A percentile compares a stretch with the other conserved stretches of the same genome.
Evolutionary conservation across 192 early-diverging fungal genomes (phyloP).

Genomic region (Coemansia pectinata): DNA sequence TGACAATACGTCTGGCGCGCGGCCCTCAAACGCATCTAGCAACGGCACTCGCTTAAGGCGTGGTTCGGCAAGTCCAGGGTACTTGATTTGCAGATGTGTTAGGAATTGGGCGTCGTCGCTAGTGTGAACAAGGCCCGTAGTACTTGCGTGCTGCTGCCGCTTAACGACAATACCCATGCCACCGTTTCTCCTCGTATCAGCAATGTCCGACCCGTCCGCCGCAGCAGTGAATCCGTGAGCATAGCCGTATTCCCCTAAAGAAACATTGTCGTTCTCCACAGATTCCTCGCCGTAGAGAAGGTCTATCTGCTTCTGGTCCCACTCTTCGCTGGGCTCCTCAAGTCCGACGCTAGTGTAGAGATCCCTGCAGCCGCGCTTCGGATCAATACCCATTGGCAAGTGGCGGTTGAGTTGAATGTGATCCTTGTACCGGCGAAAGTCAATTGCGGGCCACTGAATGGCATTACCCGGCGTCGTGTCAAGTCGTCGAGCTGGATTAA

Average conservation of each 20-base stretch:
- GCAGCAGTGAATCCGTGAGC: not conserved
- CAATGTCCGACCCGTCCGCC: slow-evolving; percentile 8
- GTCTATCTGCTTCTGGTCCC: slow-evolving; percentile 23
- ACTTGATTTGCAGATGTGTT: slow-evolving; percentile 23
- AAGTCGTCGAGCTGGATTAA: not conserved
- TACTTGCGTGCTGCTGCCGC: not conserved
- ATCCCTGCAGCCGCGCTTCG: not conserved
- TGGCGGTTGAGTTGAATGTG: slow-evolving; percentile 1
- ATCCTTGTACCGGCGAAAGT: slow-evolving; percentile 14
- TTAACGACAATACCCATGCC: slow-evolving; percentile 34
- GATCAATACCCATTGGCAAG: slow-evolving; percentile 15
- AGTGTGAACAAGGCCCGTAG: not conserved
- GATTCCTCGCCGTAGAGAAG: not conserved
- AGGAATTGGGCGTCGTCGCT: slow-evolving; percentile 14
- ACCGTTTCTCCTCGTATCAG: slow-evolving; percentile 30
- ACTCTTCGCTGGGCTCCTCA: slow-evolving; percentile 40
- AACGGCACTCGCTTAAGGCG: slow-evolving; percentile 21
- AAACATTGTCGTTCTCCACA: not conserved
- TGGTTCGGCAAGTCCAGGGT: slow-evolving; percentile 25
- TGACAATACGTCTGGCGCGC: not conserved
- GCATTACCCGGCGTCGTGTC: not conserved
- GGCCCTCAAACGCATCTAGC: not conserved
- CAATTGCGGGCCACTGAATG: slow-evolving; percentile 18
- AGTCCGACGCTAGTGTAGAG: slow-evolving; percentile 1
- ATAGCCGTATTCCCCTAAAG: not conserved